Evolutionary conservation across 345 rosid species (phyloP).

Genomic region (Lenwebbia sp.): DNA sequence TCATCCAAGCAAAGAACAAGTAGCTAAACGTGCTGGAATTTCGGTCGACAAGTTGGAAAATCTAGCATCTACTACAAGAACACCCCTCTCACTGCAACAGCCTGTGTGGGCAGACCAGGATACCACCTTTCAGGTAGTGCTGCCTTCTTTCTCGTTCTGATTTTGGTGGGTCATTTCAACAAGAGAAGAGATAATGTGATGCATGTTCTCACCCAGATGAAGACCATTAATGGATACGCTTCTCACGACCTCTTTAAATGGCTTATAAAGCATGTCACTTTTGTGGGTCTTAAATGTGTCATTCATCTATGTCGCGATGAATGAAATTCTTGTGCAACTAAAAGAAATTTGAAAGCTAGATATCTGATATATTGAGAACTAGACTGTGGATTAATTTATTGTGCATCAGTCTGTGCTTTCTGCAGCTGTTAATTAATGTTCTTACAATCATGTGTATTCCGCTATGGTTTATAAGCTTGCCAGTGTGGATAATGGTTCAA

Average conservation of each 20-base stretch:
- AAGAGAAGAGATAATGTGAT: neutral
- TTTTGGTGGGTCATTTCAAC: neutral
- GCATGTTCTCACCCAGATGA: neutral
- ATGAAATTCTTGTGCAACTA: neutral
- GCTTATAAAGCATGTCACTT: neutral
- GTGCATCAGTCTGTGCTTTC: neutral
- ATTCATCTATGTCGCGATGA: neutral
- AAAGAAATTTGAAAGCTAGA: neutral
- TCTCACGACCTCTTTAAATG: neutral
- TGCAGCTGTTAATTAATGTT: neutral
- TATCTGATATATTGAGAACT: neutral
- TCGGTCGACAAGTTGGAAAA: slow-evolving; percentile 49
- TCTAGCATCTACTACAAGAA: slow-evolving; percentile 36
- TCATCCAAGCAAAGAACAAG: slow-evolving; percentile 45
- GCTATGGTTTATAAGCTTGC: neutral
- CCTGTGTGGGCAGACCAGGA: slow-evolving; percentile 69
- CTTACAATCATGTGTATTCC: neutral
- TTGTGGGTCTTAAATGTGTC: neutral
- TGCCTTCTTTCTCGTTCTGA: neutral
- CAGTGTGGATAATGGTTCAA: neutral
- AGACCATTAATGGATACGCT: neutral
- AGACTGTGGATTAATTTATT: neutral
- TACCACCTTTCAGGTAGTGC: slow-evolving; percentile 63
- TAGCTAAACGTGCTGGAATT: slow-evolving; percentile 63
- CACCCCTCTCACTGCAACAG: slow-evolving; percentile 63